phyloP scores from a whole-genome alignment of 768 basidiomycete genomes.

The Calocera viscosa region DNA sequence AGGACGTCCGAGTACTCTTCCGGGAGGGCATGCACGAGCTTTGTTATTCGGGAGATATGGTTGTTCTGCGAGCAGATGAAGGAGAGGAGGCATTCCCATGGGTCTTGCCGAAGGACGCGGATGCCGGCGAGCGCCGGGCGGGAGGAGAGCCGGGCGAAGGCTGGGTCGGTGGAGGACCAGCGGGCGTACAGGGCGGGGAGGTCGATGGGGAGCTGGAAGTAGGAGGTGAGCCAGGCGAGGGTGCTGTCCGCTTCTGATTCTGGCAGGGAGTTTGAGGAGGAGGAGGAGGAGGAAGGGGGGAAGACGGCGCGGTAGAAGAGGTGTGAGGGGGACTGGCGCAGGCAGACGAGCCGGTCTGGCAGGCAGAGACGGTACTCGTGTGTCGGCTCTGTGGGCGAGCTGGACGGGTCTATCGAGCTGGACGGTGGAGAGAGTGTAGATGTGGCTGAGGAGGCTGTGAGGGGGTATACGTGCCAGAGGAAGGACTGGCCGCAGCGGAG shows the following conservation, averaged over 20 bases:
- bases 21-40: slow-evolving; percentile 80
- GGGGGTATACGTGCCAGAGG: slow-evolving; percentile 54
- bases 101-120: slow-evolving; percentile 79
- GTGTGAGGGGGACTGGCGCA: slow-evolving; percentile 51
- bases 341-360: slow-evolving; percentile 69
- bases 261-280: slow-evolving; percentile 21
- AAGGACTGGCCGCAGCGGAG: slow-evolving; percentile 78
- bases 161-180: slow-evolving; percentile 62
- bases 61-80: slow-evolving; percentile 99
- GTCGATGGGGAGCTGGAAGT: slow-evolving; percentile 78
- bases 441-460: slow-evolving; percentile 18
- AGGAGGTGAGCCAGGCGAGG: slow-evolving; percentile 61
- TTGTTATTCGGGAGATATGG: slow-evolving; percentile 86
- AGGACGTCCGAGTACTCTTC: slow-evolving; percentile 60
- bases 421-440: slow-evolving; percentile 14
- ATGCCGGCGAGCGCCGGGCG: slow-evolving; percentile 60
- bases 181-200: slow-evolving; percentile 55
- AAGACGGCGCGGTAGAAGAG: slow-evolving; percentile 63
- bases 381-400: slow-evolving; percentile 19
- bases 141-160: slow-evolving; percentile 50
- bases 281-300: slow-evolving; percentile 30
- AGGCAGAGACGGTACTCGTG: slow-evolving; percentile 72
- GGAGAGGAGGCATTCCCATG: slow-evolving; percentile 93
- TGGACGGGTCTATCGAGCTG: slow-evolving; percentile 17
- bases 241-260: slow-evolving; percentile 49